Conservation (phyloP, 441 rosid genomes). For the Erodium trifolium region DNA sequence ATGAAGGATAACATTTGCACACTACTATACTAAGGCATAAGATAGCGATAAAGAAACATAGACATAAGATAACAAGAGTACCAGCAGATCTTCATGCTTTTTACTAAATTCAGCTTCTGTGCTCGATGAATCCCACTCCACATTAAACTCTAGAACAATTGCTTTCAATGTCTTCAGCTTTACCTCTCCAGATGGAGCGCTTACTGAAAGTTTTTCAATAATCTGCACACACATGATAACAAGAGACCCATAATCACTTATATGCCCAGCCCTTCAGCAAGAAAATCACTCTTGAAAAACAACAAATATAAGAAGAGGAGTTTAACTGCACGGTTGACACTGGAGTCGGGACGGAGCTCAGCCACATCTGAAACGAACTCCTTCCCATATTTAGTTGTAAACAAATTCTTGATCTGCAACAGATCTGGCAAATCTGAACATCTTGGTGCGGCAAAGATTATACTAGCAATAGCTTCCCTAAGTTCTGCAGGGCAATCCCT, state of each 20-base stretch:
- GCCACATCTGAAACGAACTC: constrained; percentile 60
- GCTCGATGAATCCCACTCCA: constrained; percentile 72
- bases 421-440: constrained; percentile 91
- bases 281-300: constrained; percentile 9
- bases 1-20: neutral
- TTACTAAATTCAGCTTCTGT: constrained; percentile 79
- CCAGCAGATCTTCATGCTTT: constrained; percentile 89
- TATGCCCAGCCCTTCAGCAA: neutral
- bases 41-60: neutral
- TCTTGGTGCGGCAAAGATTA: constrained; percentile 21
- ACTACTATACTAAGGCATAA: neutral
- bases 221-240: constrained; percentile 35
- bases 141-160: constrained; percentile 56
- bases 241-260: neutral
- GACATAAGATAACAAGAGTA: constrained; percentile 22
- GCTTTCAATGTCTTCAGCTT: constrained; percentile 76
- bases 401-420: constrained; percentile 66
- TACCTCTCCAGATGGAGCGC: constrained; percentile 61
- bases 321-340: constrained; percentile 88
- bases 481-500: constrained; percentile 89
- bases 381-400: constrained; percentile 60
- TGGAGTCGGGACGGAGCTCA: constrained; percentile 86
- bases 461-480: constrained; percentile 83
- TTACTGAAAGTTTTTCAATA: constrained; percentile 71
- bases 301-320: constrained; percentile 17